Base-by-base conservation (phyloP, 345 rosid genomes). In the Erodium maritimum region DNA sequence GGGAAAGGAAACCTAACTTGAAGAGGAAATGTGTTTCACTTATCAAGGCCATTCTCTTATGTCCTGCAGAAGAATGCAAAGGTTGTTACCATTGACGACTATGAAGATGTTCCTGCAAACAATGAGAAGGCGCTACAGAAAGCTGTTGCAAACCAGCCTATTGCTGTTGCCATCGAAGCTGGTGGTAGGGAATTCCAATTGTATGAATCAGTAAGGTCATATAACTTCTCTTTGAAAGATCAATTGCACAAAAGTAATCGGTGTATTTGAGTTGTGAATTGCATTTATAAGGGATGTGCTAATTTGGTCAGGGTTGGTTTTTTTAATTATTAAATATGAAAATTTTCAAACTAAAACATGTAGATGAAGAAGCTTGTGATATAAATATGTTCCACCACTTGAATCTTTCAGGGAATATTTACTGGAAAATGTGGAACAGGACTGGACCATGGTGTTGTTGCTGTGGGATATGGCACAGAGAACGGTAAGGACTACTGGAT, bases 401-500 rank as follows among this genome's bases (percentile, higher is more conserved):
- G 4, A 59, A 34, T n/a, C 25, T 5, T 66, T 52, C 56, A 93
- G 99, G 99, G 99, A 45, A n/a, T 89, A 19, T 93, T 85, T 67
- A 77, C 73, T 2, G 99, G 99, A 58, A n/a, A 0, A 19, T 93
- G 99, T 63, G 95, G 96, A 1, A 85, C 89, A 0, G 67, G 67
- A 14, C 68, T 87, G 60, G 95, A 93, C 84, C 99, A 93, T 20
- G 99, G 95, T 20, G 99, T 93, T 65, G 63, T 74, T 12, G 91
- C 85, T 0, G 95, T 89, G 1, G 99, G 99, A 19, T 93, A 93
- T 17, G 96, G 99, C 63, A 79, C 82, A 6, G 96, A 87, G 19
- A 66, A 80, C 0, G 88, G 94, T 17, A 65, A 65, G 33, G 87
- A 85, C 62, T 89, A 81, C 59, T 89, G 96, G 99, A 74, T 87